Conservation (phyloP, 805 yeast genomes). For the Teunomyces gatunensis region DNA sequence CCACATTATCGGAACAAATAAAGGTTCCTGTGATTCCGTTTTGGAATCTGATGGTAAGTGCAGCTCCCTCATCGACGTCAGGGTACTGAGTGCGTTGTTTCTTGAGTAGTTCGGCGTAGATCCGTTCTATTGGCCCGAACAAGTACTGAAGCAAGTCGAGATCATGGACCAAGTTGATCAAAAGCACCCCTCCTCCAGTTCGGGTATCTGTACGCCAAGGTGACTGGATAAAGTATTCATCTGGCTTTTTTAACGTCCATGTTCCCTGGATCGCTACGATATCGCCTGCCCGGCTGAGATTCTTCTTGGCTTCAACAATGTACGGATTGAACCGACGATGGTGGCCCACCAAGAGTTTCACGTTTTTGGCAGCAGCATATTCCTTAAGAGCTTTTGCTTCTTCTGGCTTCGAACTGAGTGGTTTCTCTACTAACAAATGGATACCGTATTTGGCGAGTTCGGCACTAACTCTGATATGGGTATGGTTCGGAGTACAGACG, state of each 20-base stretch:
- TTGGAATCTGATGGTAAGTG: constrained; percentile 34
- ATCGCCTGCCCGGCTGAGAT: constrained; percentile 28
- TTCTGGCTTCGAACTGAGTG: constrained; percentile 32
- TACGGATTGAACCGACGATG: constrained; percentile 44
- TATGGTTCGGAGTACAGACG: constrained; percentile 41
- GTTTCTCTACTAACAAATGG: constrained; percentile 40
- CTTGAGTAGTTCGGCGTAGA: constrained; percentile 37
- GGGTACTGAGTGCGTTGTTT: constrained; percentile 26
- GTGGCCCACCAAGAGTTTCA: constrained; percentile 39
- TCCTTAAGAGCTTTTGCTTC: constrained; percentile 34
- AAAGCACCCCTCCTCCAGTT: constrained; percentile 40
- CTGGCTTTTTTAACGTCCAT: constrained; percentile 39
- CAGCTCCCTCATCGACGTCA: constrained; percentile 43
- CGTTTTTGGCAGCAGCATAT: constrained; percentile 21
- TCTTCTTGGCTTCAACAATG: constrained; percentile 36
- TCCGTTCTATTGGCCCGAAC: constrained; percentile 37
- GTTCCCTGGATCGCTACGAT: constrained; percentile 40
- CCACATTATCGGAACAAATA: constrained; percentile 40
- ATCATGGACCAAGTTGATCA: constrained; percentile 43
- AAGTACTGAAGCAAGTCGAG: constrained; percentile 40
- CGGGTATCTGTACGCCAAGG: constrained; percentile 37
- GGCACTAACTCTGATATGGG: constrained; percentile 34
- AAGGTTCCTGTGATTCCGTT: constrained; percentile 42
- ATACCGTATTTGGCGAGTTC: constrained; percentile 35
- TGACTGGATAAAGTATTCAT: constrained; percentile 31